Percentiles rank a stretch among this genome's conserved stretches.
Conservation (phyloP, 495 filamentous ascomycete genomes). For the Hypoxylon perforatum region DNA sequence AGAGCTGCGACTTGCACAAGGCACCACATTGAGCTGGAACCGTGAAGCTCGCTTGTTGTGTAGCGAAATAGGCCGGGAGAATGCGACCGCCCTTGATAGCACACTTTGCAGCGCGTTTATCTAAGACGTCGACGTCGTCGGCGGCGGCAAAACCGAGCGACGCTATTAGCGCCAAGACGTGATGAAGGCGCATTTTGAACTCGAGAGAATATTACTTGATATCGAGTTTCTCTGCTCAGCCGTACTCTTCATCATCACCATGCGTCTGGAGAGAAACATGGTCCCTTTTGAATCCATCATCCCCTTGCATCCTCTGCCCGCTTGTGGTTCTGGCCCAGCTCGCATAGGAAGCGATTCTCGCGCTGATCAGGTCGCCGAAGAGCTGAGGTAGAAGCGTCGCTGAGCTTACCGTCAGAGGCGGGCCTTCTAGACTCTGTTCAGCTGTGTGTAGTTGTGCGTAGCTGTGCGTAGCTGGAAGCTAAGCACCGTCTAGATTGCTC, state of each 20-base stretch:
- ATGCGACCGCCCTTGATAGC: slow-evolving; percentile 13
- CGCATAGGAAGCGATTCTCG: slow-evolving; percentile 10
- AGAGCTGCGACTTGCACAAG: slow-evolving; percentile 11
- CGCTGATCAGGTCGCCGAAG: background rate
- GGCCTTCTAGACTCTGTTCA: slow-evolving; percentile 8
- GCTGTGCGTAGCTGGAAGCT: background rate
- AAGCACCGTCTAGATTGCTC: slow-evolving; percentile 2
- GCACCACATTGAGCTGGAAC: slow-evolving; percentile 23
- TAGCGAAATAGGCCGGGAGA: slow-evolving; percentile 10
- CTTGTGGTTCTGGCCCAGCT: background rate
- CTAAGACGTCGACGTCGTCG: slow-evolving; percentile 3
- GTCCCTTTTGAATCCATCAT: slow-evolving; percentile 10
- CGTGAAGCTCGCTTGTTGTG: slow-evolving; percentile 15
- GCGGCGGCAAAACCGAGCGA: slow-evolving; percentile 7
- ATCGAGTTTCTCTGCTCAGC: background rate
- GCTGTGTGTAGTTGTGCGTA: background rate
- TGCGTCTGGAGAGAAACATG: slow-evolving; percentile 1
- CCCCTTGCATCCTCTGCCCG: background rate
- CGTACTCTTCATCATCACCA: background rate
- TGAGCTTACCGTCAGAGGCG: background rate
- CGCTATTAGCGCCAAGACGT: slow-evolving; percentile 17
- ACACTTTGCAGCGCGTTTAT: slow-evolving; percentile 9
- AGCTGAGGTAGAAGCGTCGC: slow-evolving; percentile 1
- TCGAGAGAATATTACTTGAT: slow-evolving; percentile 8
- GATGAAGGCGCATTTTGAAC: slow-evolving; percentile 9